Evolutionary conservation across 345 rosid species (phyloP), one percentile per base, ranked within the genome.

Genomic region (Mallotus nudiflorus): DNA sequence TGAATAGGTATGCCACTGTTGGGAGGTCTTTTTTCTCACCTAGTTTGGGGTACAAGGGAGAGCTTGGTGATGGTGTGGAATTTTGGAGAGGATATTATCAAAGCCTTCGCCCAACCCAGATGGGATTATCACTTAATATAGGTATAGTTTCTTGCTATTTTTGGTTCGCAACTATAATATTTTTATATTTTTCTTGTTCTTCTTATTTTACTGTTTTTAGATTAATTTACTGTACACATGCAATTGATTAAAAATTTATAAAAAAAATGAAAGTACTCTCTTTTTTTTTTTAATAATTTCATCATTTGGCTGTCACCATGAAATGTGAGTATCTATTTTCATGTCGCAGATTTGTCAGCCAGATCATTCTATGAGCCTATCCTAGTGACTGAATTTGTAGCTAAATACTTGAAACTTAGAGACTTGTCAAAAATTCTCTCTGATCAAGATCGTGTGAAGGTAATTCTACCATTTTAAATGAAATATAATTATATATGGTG

Each of bases 61-160:
- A 73, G 0, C 89, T 93, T 0, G 90, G 84, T 6, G 75, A 86
- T 42, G 97, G 97, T 24, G 24, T 88, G 0, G 83, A 87, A 29
- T 93, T 72, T 44, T 91, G 94, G 92, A 67, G 84, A 14, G 96
- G 98, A 0, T 88, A 69, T 9, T 91, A 85, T 60, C 98, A 91
- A 65, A 85, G 90, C 53, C 81, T 91, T 0, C 81, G 97, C 15
- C 85, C 86, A 14, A 84, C 92, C 3, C 97, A 93, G 75, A 82
- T 89, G 85, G 98, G 97, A 0, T 70, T 91, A 4, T 89, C 98
- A 0, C 82, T 91, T 0, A 93, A 91, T 66, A 78, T 86, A 16
- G 97, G 98, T 93, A 78, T 45, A 5, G 12, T 27, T 15, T 55
- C n/a, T n/a, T 42, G 4, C 14, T 6, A 37, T 35, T 39, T 10